These are phyloP conservation scores for Dinochytrium kinnereticum DNA, from an alignment of 371 early-diverging fungal species.

Conservation along the genomic window DNA sequence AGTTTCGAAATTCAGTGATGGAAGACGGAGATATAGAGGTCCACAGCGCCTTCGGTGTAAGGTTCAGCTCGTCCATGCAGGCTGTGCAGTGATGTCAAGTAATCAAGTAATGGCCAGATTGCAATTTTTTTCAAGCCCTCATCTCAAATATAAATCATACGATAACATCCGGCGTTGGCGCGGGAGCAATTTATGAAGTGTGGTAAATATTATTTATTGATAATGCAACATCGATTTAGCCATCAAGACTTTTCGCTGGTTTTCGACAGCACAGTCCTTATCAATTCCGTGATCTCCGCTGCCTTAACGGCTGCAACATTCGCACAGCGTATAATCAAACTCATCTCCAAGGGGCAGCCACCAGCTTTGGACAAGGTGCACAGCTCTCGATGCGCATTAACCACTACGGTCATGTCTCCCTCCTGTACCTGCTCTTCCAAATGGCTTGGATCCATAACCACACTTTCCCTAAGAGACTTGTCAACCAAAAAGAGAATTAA, in stretches of 20 bases:
- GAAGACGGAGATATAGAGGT: not conserved
- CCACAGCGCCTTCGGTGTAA: not conserved
- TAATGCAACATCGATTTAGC: too few species aligned
- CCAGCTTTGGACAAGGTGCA: slow-evolving; percentile 91
- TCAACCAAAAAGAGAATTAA: slow-evolving; percentile 5
- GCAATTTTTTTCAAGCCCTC: too few species aligned
- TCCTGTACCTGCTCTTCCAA: slow-evolving; percentile 84
- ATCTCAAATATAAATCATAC: too few species aligned
- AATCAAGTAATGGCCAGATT: too few species aligned
- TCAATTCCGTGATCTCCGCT: slow-evolving; percentile 71
- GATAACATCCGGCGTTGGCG: not conserved
- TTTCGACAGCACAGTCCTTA: slow-evolving; percentile 47
- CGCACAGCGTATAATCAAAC: slow-evolving; percentile 75
- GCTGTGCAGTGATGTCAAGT: too few species aligned
- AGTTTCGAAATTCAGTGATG: slow-evolving; percentile 71
- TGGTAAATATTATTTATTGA: too few species aligned
- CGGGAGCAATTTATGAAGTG: not conserved
- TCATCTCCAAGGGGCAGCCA: slow-evolving; percentile 65
- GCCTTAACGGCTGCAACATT: slow-evolving; percentile 78
- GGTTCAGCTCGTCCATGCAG: not conserved
- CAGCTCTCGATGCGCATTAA: slow-evolving; percentile 90
- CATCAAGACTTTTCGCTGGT: not conserved
- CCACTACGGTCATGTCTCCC: slow-evolving; percentile 84
- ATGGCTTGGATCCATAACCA: slow-evolving; percentile 84
- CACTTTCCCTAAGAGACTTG: slow-evolving; percentile 58